Base-by-base conservation (phyloP, 2,329 filamentous ascomycete species). In the Atkinsonella hypoxylon region DNA sequence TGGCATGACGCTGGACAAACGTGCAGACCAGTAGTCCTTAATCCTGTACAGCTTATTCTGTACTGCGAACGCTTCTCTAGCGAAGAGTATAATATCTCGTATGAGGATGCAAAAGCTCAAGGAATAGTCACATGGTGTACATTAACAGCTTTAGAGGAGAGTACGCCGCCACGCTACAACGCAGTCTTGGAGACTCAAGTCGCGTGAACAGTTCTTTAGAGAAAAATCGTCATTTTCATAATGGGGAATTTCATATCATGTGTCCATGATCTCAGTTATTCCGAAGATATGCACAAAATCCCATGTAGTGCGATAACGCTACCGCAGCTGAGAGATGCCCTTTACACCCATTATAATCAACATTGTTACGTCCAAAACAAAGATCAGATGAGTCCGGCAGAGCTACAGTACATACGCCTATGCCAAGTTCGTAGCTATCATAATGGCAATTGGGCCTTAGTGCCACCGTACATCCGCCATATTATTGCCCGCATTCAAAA, bases 401-500 rank as follows among this genome's bases (percentile, higher is more conserved):
- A 10, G 18, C 12, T 18, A 15, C 18, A 2, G 11, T 9, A 12
- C 32, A 34, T 34, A 34, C 8, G 32, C 34, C 15, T 15, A 36
- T 15, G 34, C 34, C 11, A 15, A 15, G 34, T 36, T 36, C 32
- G 13, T 34, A 34, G 9, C 32, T 34, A 3, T 36, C 11, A 4
- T 36, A 12, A 36, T 36, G 34, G 5, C 15, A 15, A 10, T 13
- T 11, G n/a, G 40, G 39, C 6, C 36, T 55, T 50, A 68, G 44
- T 62, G 69, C 65, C 67, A 69, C 47, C 58, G 59, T 10, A 55
- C 57, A 47, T 61, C 64, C 3, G 61, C 49, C 51, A 67, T 55
- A 11, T 56, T 53, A 10, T 55, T 58, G 1, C 57, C 61, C 2
- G 61, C 67, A 67, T 68, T 79, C 57, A 84, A 65, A 51, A 81